Base-by-base conservation (phyloP, 257 asterid genomes). In the Fraxinus excelsior region DNA sequence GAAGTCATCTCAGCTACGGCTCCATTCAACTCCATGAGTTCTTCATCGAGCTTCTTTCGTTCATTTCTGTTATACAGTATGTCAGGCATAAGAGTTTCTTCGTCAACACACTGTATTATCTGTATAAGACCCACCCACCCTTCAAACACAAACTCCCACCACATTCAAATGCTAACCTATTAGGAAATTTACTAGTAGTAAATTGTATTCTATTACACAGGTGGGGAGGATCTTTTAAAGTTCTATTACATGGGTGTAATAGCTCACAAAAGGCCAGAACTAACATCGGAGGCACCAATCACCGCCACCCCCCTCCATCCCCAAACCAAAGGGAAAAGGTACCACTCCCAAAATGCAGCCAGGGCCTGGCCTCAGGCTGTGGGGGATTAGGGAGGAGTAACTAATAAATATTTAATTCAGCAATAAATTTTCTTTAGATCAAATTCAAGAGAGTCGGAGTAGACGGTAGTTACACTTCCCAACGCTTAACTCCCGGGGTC, bases 21-120 rank as follows among this genome's bases (percentile, higher is more conserved):
- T 83, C 71, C 86, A 35, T 88, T 90, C 93, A 88, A 78, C 77
- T 88, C 96, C 77, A 71, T 67, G 78, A 85, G 80, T 82, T 95
- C 98, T 85, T 91, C 97, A 79, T 93, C 96, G 65, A 95, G 90
- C 87, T 90, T 95, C 87, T 81, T 86, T 70, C 93, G 87, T 83
- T 92, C 97, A 38, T 79, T 80, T 81, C 99, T 95, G 91, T 74
- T 49, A 44, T 28, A 38, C 18, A 71, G 73, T 78, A 72, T 67
- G 46, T 46, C 38, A 73, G 34, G 44, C 8, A 37, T 71, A 60
- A 70, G 53, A 34, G 75, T 46, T 60, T 71, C 64, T 46, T 29
- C 42, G 21, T 60, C 58, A 62, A 70, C 53, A 38, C 18, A 29
- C 11, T 62, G 35, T 26, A 26, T 8, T 49, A 82, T 44, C 37